Evolutionary conservation across 345 rosid genomes (phyloP), one percentile per base, ranked within the genome.

Genomic region (Citrus unshiu): DNA sequence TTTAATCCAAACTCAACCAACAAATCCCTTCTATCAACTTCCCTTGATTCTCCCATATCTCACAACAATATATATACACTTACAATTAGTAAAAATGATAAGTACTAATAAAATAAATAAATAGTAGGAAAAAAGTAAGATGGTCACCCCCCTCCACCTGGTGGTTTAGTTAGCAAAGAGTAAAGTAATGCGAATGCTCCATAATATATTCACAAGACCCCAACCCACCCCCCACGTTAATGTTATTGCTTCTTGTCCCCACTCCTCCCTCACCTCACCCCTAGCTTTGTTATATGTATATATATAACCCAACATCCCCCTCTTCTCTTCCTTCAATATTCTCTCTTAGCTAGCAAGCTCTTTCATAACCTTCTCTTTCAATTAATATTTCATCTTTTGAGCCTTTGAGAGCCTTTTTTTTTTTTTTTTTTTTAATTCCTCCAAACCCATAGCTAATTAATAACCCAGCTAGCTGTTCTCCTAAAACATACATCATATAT

Each of bases 221-320:
- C 88, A 83, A 81, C 85, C 85, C 70, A 61, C 83, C 87, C 88
- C 88, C 87, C 88, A 82, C 73, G 88, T 87, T 85, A 27, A 78
- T 22, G 37, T 39, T 27, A 39, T 60, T 51, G 13, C 77, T 73
- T 39, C 30, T 40, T 79, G 81, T 62, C 74, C 82, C 84, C 77
- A 57, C 83, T 29, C 37, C 35, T 64, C n/a, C 71, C 6, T 35
- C 73, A 35, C 39, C 51, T 46, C 18, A 46, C 18, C 51, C 18
- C 18, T 46, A 46, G 51, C 5, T 46, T 46, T 46, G 4, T 3
- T 3, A 12, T 46, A 46, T 46, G 13, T 13, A 1, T 46, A 46
- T 60, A 76, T 72, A 76, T 60, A 73, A 62, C 68, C 70, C 81
- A 60, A 22, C 25, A 43, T 2, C 0, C n/a, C 79, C 27, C 72